These are phyloP conservation scores for Sporothrix pseudoabietina DNA, from an alignment of 2,329 filamentous ascomycete genomes.

Conservation along the genomic window DNA sequence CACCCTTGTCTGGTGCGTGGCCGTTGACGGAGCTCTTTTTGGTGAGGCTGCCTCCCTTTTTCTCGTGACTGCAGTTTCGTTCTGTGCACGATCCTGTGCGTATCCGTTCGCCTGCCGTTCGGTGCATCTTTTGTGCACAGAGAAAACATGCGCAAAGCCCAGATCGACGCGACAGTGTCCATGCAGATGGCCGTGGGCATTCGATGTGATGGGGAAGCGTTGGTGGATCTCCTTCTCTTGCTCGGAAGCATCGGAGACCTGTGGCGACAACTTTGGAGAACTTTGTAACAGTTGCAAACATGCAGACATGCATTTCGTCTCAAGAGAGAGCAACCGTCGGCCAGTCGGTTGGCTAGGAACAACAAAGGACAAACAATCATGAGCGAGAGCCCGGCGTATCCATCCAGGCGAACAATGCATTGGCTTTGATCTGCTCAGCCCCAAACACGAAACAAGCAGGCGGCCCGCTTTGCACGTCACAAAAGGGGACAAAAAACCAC, in stretches of 20 bases:
- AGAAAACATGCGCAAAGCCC: background rate
- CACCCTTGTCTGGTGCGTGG: background rate
- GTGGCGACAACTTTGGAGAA: background rate
- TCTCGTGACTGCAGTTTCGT: no score
- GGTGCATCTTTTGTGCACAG: background rate
- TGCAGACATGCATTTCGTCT: slow-evolving; percentile 3
- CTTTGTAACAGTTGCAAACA: background rate
- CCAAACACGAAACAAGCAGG: slow-evolving; percentile 15
- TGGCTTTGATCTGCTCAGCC: slow-evolving; percentile 21
- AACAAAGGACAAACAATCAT: background rate
- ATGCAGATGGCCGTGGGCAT: background rate
- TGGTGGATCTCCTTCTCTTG: background rate
- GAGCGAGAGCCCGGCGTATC: no score
- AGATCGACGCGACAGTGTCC: background rate
- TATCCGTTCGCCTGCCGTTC: background rate
- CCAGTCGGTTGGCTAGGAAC: background rate
- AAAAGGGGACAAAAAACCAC: slow-evolving; percentile 5
- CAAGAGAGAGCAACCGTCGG: background rate
- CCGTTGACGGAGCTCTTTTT: background rate
- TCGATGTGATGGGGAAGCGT: background rate
- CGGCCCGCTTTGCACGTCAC: slow-evolving; percentile 22
- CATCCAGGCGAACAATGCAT: background rate
- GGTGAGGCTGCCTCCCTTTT: no score
- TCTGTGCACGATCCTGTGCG: background rate
- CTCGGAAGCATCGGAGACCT: background rate